Conservation (phyloP, 805 yeast genomes). For the Priceomyces fermenticarens region DNA sequence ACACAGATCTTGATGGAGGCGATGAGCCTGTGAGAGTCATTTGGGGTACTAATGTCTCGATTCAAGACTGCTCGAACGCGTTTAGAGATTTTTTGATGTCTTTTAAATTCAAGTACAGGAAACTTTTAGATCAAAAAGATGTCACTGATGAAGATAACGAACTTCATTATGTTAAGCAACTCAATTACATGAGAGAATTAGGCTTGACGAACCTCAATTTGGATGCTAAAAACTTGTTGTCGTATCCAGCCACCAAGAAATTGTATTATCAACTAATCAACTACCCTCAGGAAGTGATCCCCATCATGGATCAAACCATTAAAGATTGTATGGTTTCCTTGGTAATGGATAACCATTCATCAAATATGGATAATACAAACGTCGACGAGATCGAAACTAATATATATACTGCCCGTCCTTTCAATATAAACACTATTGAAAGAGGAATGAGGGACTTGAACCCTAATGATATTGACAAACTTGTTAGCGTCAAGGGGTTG, state of each 20-base stretch:
- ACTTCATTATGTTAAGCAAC: slow-evolving; percentile 66
- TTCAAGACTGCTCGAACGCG: slow-evolving; percentile 76
- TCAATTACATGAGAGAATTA: slow-evolving; percentile 70
- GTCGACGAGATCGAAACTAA: slow-evolving; percentile 75
- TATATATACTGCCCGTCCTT: slow-evolving; percentile 87
- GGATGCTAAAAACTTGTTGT: slow-evolving; percentile 76
- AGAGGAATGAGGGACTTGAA: slow-evolving; percentile 89
- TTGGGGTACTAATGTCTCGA: slow-evolving; percentile 98
- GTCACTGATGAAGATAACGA: slow-evolving; percentile 61
- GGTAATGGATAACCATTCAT: slow-evolving; percentile 45
- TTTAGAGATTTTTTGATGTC: slow-evolving; percentile 83
- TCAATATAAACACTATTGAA: slow-evolving; percentile 62
- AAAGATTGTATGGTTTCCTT: slow-evolving; percentile 84
- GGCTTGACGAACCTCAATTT: slow-evolving; percentile 82
- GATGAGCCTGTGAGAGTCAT: slow-evolving; percentile 85
- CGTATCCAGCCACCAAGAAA: slow-evolving; percentile 72
- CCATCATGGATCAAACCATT: slow-evolving; percentile 95
- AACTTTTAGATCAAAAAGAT: slow-evolving; percentile 38
- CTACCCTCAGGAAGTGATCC: slow-evolving; percentile 95
- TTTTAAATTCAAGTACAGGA: slow-evolving; percentile 76
- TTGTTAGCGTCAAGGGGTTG: slow-evolving; percentile 87
- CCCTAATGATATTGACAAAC: slow-evolving; percentile 91
- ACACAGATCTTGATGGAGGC: slow-evolving; percentile 21
- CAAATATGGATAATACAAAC: slow-evolving; percentile 27
- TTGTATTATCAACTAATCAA: slow-evolving; percentile 82